A percentile compares a stretch with the other conserved stretches of the same genome.
Evolutionary conservation across 345 rosid genomes (phyloP).

Genomic region (Luvunga scandens): DNA sequence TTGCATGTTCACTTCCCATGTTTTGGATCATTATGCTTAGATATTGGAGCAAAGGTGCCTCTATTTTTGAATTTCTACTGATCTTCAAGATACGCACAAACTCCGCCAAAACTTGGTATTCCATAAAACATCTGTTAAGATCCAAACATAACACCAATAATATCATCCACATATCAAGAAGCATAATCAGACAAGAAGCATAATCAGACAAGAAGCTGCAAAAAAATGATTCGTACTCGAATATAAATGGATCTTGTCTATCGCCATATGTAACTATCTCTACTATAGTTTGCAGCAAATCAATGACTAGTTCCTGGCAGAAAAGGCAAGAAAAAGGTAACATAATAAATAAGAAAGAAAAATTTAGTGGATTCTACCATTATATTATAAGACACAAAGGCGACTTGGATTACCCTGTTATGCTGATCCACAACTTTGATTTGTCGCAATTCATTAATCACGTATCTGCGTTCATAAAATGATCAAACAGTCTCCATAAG

Average conservation of each 20-base stretch:
- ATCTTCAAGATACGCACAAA: slow-evolving; percentile 54
- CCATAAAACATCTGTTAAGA: slow-evolving; percentile 57
- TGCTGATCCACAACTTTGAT: slow-evolving; percentile 42
- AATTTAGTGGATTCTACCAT: background rate
- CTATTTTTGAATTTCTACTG: slow-evolving; percentile 44
- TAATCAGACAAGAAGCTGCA: background rate
- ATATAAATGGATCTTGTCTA: slow-evolving; percentile 55
- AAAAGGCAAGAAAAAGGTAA: slow-evolving; percentile 7
- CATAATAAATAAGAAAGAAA: slow-evolving; percentile 1
- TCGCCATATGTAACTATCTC: slow-evolving; percentile 68
- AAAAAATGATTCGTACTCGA: slow-evolving; percentile 37
- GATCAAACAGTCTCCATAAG: background rate
- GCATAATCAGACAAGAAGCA: slow-evolving; percentile 2
- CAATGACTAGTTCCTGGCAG: slow-evolving; percentile 44
- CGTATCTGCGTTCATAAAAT: slow-evolving; percentile 28
- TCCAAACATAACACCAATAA: background rate
- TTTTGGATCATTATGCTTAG: slow-evolving; percentile 69
- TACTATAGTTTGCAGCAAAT: slow-evolving; percentile 56
- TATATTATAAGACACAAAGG: background rate
- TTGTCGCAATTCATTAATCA: slow-evolving; percentile 44
- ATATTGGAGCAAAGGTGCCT: slow-evolving; percentile 61
- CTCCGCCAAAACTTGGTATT: slow-evolving; percentile 60
- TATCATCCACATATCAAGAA: background rate
- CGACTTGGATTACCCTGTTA: slow-evolving; percentile 38
- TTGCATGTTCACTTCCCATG: slow-evolving; percentile 55